phyloP scores from a whole-genome alignment of 176 grass and related monocot genomes.

The Eleusine indica region DNA sequence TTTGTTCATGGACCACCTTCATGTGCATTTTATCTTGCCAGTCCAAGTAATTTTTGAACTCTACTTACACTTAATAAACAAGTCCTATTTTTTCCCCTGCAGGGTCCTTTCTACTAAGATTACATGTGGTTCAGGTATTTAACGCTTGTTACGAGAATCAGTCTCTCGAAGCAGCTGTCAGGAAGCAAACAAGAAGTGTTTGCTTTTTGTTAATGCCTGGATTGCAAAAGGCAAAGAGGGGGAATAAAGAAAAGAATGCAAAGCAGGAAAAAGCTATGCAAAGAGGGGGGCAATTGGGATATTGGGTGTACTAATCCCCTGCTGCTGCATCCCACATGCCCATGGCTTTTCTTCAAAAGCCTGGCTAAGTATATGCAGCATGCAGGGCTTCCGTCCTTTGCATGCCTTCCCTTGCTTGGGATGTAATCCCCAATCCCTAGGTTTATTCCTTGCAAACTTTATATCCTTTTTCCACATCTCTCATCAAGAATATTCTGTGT shows the following conservation, averaged over 20 bases:
- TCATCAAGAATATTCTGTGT: constrained; percentile 58
- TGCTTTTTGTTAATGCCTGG: constrained; percentile 61
- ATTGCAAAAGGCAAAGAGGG: constrained; percentile 60
- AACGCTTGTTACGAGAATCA: constrained; percentile 32
- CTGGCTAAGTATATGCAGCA: constrained; percentile 49
- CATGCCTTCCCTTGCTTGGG: constrained; percentile 30
- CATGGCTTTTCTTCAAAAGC: constrained; percentile 58
- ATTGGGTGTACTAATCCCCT: constrained; percentile 50
- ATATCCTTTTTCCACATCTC: constrained; percentile 51
- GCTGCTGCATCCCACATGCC: constrained; percentile 50
- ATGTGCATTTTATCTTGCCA: background rate
- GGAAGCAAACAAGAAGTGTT: constrained; percentile 26
- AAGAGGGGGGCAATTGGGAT: constrained; percentile 65
- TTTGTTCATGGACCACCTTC: constrained; percentile 6
- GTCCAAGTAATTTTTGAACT: constrained; percentile 6
- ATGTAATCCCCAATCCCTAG: constrained; percentile 62
- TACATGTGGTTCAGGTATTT: background rate
- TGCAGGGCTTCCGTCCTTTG: constrained; percentile 32
- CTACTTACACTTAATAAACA: background rate
- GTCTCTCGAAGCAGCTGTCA: constrained; percentile 20
- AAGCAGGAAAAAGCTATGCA: constrained; percentile 53
- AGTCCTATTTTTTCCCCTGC: background rate
- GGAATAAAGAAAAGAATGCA: constrained; percentile 62
- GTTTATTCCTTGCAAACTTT: constrained; percentile 58
- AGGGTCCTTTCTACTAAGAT: background rate